These are phyloP conservation scores for Phycomyces nitens DNA, from an alignment of 192 early-diverging fungal genomes.

Conservation along the genomic window DNA sequence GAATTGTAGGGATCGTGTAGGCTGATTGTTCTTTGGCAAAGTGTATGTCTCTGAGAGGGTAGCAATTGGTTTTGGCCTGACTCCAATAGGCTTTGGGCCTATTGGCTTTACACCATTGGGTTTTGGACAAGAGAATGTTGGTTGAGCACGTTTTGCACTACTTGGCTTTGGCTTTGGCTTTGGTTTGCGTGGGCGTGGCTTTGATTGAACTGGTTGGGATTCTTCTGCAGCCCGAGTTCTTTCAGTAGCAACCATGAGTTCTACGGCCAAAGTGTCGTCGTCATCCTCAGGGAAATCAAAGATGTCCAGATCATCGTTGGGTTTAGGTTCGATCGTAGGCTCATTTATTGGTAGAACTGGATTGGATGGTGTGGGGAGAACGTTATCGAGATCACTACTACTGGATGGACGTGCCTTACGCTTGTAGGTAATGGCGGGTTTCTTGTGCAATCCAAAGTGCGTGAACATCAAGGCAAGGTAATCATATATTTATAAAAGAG, in stretches of 20 bases:
- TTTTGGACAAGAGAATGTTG: background rate
- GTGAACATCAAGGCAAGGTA: background rate
- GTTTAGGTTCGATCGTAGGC: too few relatives aligned
- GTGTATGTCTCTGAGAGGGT: too few relatives aligned
- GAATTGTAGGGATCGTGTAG: too few relatives aligned
- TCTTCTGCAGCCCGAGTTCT: background rate
- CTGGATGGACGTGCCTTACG: background rate
- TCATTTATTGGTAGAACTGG: background rate
- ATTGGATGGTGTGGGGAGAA: background rate
- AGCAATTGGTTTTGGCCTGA: too few relatives aligned
- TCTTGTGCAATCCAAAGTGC: conserved; percentile 4
- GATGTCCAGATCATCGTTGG: background rate
- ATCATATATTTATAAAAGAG: background rate
- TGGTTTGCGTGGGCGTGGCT: background rate
- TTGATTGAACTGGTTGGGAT: background rate
- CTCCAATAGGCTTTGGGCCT: background rate
- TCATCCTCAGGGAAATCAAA: background rate
- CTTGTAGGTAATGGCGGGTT: background rate
- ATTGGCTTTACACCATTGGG: background rate
- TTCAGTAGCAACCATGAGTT: background rate
- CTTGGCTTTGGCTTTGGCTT: background rate
- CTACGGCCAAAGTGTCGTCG: background rate
- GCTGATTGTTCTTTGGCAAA: too few relatives aligned
- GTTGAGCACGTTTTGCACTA: background rate
- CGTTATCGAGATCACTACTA: background rate